Percentiles rank a stretch among this genome's conserved stretches.
phyloP scores from a whole-genome alignment of 371 early-diverging fungal species.

The Apophysomyces sp. region DNA sequence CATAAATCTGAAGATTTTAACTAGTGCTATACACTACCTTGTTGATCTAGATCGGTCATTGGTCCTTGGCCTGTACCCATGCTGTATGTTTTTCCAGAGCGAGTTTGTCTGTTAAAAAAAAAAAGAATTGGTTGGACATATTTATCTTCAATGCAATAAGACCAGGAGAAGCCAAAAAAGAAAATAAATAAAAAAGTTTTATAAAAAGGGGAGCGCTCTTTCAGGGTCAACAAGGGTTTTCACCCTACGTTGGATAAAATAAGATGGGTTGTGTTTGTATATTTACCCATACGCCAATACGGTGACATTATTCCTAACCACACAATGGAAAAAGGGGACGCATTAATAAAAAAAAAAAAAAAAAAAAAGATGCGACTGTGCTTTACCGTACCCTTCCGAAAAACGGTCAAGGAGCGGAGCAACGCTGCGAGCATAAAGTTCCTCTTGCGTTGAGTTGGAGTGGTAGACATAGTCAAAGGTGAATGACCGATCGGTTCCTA shows the following conservation, averaged over 20 bases:
- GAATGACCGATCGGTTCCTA: conserved; percentile 58
- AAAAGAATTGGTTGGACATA: neutral
- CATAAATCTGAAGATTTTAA: neutral
- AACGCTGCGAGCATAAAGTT: conserved; percentile 67
- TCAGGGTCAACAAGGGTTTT: conserved; percentile 1
- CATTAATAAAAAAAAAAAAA: neutral
- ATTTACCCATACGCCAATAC: conserved; percentile 89
- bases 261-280: conserved; percentile 12
- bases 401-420: conserved; percentile 71
- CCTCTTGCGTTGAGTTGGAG: conserved; percentile 58
- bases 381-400: conserved; percentile 69
- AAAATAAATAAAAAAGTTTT: conserved; percentile 3
- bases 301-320: conserved; percentile 68
- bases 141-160: neutral
- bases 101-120: conserved; percentile 24
- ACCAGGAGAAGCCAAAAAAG: neutral
- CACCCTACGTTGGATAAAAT: neutral
- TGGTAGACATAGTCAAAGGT: conserved; percentile 82
- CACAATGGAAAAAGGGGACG: neutral
- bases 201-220: neutral
- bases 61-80: conserved; percentile 78
- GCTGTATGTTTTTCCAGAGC: conserved; percentile 93
- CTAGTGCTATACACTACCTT: conserved; percentile 3
- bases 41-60: neutral
- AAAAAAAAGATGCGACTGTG: neutral